Evolutionary conservation across 306 rosid species (phyloP), one percentile per base, ranked within the genome.

Genomic region (Delonix regia): DNA sequence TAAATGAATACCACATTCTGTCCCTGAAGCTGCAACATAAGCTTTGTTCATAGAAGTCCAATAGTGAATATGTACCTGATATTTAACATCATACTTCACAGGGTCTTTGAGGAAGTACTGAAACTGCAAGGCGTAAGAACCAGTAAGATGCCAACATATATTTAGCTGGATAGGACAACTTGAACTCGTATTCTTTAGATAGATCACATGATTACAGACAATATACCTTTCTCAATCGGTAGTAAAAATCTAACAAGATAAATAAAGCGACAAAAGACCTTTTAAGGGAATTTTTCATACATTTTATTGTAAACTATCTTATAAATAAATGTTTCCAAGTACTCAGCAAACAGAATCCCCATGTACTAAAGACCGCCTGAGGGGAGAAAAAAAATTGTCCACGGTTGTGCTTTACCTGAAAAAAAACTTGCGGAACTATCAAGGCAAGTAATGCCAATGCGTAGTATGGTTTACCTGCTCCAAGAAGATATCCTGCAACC

Each of bases 381-480:
- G 9, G 11, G 47, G 47, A 63, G 3, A 18, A 62, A 63, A 36
- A 36, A 38, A n/a, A 9, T 21, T 11, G 3, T 4, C 19, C 3
- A 25, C 2, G 33, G 5, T 13, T 62, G 63, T 73, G 28, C 34
- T 76, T 68, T 87, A 93, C 99, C 98, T 95, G 99, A 64, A 95
- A 95, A 62, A 91, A 14, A 36, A 95, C 96, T 84, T 95, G 99
- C 12, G 99, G 99, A 79, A 53, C 61, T 72, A 90, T 87, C 84
- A 95, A 85, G 49, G 87, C 93, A 77, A 95, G 85, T 67, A 95
- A 90, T 75, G 93, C 98, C 69, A 95, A 82, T 1, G 99, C 99
- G 38, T 92, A 88, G 51, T 83, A 91, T 24, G 99, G 98, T 74
- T 95, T 95, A 53, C 91, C 98, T 59, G 94, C 96, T 75, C 94